Base-by-base conservation (phyloP, 2,329 filamentous ascomycete species). In the Hymenoscyphus scutula region DNA sequence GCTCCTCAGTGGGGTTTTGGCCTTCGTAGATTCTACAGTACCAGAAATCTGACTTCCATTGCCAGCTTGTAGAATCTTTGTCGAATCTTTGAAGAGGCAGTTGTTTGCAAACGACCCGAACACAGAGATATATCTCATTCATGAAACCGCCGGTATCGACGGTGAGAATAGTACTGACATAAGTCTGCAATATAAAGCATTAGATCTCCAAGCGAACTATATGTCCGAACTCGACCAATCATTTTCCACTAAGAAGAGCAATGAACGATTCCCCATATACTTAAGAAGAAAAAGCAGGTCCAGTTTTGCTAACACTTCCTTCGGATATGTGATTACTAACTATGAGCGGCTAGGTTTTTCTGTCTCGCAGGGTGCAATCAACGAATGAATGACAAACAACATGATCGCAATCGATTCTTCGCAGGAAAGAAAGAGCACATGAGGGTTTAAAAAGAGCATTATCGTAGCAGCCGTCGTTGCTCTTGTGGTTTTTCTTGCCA, bases 1-100 rank as follows among this genome's bases (percentile, higher is more conserved):
- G 17, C 61, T 63, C 37, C 62, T 61, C 38, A 68, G 38, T 5
- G 68, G 67, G 6, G 76, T 77, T 66, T 25, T 64, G 3, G 37
- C 65, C 5, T 65, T 68, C 29, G 68, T 73, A 17, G 76, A 76
- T 13, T 75, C 74, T 1, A 72, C 72, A 0, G 63, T 74, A 3
- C 70, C 76, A 0, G 65, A 76, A 32, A 63, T 77, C 0, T 76
- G 72, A 69, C 70, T 77, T 3, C 74, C 76, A 4, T 61, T 70
- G 19, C 53, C 63, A 41, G 69, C 73, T 6, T 78, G 76, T 59
- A 65, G 73, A 53, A 61, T 64, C 8, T 75, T 6, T 78, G 76
- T 59, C 64, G 73, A 53, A 61, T 64, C 8, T 75, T 78, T 65
- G 74, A 74, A 60, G 60, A 37, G 13, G 68, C 71, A 7, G 76